phyloP scores from a whole-genome alignment of 306 rosid genomes.

The Medicago ruthenica region DNA sequence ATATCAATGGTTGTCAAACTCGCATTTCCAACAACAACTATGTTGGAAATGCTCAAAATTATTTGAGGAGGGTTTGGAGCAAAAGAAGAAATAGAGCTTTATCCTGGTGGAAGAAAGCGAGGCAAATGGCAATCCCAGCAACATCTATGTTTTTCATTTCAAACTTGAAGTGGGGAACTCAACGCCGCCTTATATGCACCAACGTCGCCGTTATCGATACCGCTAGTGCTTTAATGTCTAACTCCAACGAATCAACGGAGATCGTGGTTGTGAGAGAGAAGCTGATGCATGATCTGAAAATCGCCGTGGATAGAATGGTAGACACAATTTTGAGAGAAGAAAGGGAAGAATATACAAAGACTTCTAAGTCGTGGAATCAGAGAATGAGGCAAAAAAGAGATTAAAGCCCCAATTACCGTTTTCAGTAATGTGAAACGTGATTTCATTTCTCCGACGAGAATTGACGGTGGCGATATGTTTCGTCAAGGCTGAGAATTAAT shows the following conservation, averaged over 20 bases:
- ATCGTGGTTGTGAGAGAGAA: constrained; percentile 76
- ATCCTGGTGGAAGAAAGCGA: not conserved
- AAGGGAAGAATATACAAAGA: not conserved
- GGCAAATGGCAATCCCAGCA: constrained; percentile 51
- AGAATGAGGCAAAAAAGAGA: not conserved
- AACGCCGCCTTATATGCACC: constrained; percentile 48
- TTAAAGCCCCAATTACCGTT: not conserved
- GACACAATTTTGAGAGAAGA: constrained; percentile 52
- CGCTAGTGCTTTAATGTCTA: not conserved
- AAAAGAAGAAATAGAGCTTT: constrained; percentile 3
- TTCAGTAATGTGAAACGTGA: not conserved
- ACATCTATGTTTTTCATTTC: constrained; percentile 73
- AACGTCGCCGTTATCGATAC: constrained; percentile 8
- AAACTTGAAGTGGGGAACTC: constrained; percentile 71
- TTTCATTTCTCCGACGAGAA: not conserved
- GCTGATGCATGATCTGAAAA: constrained; percentile 68
- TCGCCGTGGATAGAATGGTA: constrained; percentile 61
- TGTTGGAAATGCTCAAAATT: constrained; percentile 34
- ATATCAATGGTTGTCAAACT: not conserved
- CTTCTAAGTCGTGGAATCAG: not conserved
- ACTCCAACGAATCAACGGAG: constrained; percentile 42
- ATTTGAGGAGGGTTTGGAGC: constrained; percentile 43
- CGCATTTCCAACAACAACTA: not conserved
- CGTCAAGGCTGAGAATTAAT: constrained; percentile 1
- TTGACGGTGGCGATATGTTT: constrained; percentile 5